phyloP scores from a whole-genome alignment of 495 filamentous ascomycete species.

The Terfezia boudieri region DNA sequence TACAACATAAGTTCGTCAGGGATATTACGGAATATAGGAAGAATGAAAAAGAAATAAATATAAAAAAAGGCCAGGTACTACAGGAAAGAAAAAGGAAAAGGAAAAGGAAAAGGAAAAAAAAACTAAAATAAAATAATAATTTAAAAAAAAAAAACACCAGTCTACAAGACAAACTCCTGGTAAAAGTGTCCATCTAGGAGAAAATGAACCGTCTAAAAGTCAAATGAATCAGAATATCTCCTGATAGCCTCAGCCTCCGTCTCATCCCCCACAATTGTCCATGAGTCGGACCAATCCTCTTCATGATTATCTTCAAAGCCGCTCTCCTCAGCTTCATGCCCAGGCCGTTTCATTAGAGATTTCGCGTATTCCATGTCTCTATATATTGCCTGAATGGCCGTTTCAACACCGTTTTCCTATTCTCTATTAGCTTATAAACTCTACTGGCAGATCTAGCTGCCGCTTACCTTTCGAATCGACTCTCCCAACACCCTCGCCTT shows the following conservation, averaged over 20 bases:
- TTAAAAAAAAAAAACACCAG: no score
- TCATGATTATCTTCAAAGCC: conserved; percentile 26
- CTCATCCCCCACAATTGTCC: conserved; percentile 57
- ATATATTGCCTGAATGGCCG: conserved; percentile 80
- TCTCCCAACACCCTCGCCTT: conserved; percentile 64
- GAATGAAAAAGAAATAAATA: no score
- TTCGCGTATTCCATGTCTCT: conserved; percentile 92
- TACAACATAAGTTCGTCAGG: no score
- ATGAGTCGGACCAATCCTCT: conserved; percentile 41
- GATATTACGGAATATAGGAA: no score
- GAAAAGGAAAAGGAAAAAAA: no score
- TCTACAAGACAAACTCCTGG: no score
- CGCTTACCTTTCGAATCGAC: conserved; percentile 61
- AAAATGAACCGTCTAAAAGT: no score
- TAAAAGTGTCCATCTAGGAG: no score
- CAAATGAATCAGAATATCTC: not conserved
- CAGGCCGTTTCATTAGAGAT: conserved; percentile 45
- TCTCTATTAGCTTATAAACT: not conserved
- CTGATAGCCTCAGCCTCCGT: not conserved
- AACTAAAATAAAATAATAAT: no score
- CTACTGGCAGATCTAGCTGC: conserved; percentile 3
- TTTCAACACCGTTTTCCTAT: conserved; percentile 73
- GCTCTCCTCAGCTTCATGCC: conserved; percentile 10
- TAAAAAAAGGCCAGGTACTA: no score
- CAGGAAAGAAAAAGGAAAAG: no score